A percentile compares a stretch with the other conserved stretches of the same genome.
phyloP scores from a whole-genome alignment of 371 early-diverging fungal species.

The Apophysomyces ossiformis region DNA sequence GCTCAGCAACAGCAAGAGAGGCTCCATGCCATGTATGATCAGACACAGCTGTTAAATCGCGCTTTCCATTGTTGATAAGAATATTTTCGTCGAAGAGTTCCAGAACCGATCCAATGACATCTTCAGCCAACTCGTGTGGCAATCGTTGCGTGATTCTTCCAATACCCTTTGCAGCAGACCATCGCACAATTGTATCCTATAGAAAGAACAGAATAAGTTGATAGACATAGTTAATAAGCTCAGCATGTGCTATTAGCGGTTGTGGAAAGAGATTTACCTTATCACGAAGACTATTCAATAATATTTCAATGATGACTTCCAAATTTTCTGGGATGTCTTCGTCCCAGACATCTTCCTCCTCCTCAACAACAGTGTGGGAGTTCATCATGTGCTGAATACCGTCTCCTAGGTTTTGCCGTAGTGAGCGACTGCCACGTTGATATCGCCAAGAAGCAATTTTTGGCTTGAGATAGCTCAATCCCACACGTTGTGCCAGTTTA shows the following conservation, averaged over 20 bases:
- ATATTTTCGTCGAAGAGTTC: conserved; percentile 78
- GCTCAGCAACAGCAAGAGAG: conserved; percentile 91
- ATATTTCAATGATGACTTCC: conserved; percentile 78
- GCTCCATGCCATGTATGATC: conserved; percentile 96
- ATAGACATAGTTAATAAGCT: too few relatives aligned
- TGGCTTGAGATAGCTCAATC: conserved; percentile 73
- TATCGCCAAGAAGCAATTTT: conserved; percentile 81
- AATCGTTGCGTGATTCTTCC: conserved; percentile 86
- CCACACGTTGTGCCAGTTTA: conserved; percentile 86
- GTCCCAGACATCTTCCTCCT: conserved; percentile 58
- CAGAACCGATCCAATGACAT: conserved; percentile 78
- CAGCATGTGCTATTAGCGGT: too few relatives aligned
- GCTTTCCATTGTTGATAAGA: conserved; percentile 30
- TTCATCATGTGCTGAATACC: conserved; percentile 2
- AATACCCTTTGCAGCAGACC: conserved; percentile 96
- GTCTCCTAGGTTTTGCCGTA: conserved; percentile 48
- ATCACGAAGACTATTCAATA: conserved; percentile 83
- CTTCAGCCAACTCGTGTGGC: conserved; percentile 79
- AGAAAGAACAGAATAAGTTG: background rate
- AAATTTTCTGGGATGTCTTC: conserved; percentile 72
- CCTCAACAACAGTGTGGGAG: conserved; percentile 3
- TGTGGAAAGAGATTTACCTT: conserved; percentile 44
- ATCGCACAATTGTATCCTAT: conserved; percentile 93
- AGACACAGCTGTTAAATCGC: conserved; percentile 82
- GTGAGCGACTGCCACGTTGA: conserved; percentile 64